These are phyloP conservation scores for Lineolata rhizophorae DNA, from an alignment of 495 filamentous ascomycete genomes.

Conservation along the genomic window DNA sequence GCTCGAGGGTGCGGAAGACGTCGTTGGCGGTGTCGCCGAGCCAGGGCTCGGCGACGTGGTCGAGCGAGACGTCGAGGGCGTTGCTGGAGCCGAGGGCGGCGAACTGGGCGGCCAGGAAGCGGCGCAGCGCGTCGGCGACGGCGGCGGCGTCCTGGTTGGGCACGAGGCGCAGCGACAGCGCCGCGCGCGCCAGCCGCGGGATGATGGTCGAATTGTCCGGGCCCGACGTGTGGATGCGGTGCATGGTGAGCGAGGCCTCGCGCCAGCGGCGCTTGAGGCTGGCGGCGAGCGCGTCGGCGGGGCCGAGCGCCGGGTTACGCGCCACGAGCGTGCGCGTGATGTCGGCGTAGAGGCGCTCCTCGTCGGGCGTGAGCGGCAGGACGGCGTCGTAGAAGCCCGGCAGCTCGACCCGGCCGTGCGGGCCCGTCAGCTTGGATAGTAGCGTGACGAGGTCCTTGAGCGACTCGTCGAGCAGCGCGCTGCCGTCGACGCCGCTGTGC, in stretches of 20 bases:
- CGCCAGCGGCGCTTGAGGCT: constrained; percentile 86
- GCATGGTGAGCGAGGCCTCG: constrained; percentile 84
- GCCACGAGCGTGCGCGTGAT: constrained; percentile 56
- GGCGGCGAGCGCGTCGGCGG: constrained; percentile 43
- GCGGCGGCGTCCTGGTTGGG: constrained; percentile 68
- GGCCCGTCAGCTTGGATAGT: constrained; percentile 53
- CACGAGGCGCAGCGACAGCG: constrained; percentile 77
- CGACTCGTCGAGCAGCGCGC: constrained; percentile 66
- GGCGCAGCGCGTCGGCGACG: constrained; percentile 41
- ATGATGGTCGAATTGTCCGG: constrained; percentile 67
- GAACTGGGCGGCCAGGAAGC: constrained; percentile 53
- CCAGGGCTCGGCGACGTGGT: constrained; percentile 90
- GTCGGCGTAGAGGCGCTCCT: constrained; percentile 62
- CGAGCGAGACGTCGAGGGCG: constrained; percentile 57
- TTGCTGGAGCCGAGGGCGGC: constrained; percentile 53
- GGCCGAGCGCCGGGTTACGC: constrained; percentile 43
- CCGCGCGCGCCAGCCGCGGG: constrained; percentile 61
- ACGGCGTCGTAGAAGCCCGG: constrained; percentile 73
- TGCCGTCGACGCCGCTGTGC: constrained; percentile 90
- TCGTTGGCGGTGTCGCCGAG: constrained; percentile 78
- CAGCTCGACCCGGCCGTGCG: constrained; percentile 38
- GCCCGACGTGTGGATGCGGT: constrained; percentile 76
- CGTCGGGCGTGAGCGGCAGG: constrained; percentile 47
- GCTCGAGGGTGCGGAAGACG: constrained; percentile 73
- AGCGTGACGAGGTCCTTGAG: constrained; percentile 74